These are phyloP conservation scores for Xylaria longipes DNA, from an alignment of 495 filamentous ascomycete species.

Conservation along the genomic window DNA sequence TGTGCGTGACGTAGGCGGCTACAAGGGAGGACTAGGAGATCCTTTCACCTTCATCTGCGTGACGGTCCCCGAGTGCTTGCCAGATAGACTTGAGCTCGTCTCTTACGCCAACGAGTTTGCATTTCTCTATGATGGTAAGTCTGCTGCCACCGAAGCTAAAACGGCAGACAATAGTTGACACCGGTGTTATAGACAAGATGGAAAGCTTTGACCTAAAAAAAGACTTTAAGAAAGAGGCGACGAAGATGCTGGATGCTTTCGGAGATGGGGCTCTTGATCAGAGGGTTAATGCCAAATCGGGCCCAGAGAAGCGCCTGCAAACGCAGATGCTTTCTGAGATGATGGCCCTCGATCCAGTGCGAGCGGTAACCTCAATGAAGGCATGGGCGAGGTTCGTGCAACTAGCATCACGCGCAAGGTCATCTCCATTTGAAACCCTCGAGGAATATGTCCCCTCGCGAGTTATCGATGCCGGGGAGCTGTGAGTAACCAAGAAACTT, in stretches of 20 bases:
- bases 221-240: slow-evolving; percentile 12
- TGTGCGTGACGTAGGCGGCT: slow-evolving; percentile 33
- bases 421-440: slow-evolving; percentile 17
- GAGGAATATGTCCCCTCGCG: slow-evolving; percentile 24
- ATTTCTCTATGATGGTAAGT: slow-evolving; percentile 51
- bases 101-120: slow-evolving; percentile 53
- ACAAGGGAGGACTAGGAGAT: slow-evolving; percentile 38
- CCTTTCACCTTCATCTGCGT: slow-evolving; percentile 37
- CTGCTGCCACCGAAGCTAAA: not conserved
- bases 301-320: slow-evolving; percentile 22
- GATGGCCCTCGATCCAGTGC: slow-evolving; percentile 33
- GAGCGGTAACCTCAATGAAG: slow-evolving; percentile 34
- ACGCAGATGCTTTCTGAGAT: slow-evolving; percentile 33
- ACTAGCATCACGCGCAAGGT: slow-evolving; percentile 10
- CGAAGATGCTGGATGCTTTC: slow-evolving; percentile 16
- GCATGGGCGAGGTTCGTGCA: slow-evolving; percentile 33
- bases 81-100: slow-evolving; percentile 50
- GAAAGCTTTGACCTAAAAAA: slow-evolving; percentile 22
- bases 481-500: slow-evolving; percentile 9
- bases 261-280: slow-evolving; percentile 8
- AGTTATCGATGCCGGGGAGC: slow-evolving; percentile 23
- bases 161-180: not conserved
- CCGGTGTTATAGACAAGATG: not conserved
- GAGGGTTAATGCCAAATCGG: slow-evolving; percentile 1
- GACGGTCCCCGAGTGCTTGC: slow-evolving; percentile 46